phyloP scores from a whole-genome alignment of 345 rosid genomes.

The Salix suchowensis region DNA sequence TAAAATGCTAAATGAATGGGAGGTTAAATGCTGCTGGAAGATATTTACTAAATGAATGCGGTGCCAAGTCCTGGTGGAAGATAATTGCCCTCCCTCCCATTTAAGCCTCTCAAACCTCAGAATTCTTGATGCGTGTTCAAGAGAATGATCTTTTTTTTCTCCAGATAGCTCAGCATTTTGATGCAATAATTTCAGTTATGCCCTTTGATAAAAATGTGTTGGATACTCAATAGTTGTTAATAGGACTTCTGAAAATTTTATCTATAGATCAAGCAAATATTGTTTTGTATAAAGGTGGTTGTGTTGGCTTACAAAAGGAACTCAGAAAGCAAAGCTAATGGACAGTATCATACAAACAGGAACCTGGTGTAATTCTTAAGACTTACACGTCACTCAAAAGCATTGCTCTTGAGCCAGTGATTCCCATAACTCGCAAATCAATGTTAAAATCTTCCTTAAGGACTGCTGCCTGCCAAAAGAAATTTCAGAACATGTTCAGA shows the following conservation, averaged over 20 bases:
- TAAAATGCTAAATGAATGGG: background rate
- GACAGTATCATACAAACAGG: background rate
- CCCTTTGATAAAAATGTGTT: background rate
- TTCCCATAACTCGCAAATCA: conserved; percentile 95
- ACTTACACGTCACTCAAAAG: conserved; percentile 85
- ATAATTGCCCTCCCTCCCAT: background rate
- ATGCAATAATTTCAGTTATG: background rate
- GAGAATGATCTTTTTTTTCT: background rate
- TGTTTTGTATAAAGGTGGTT: background rate
- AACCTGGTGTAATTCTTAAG: background rate
- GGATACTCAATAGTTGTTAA: background rate
- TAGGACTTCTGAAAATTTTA: background rate
- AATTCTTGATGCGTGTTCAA: background rate
- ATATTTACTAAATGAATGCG: background rate
- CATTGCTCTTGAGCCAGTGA: conserved; percentile 75
- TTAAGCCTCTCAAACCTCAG: background rate
- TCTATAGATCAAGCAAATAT: background rate
- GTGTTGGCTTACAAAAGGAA: background rate
- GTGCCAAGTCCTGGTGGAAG: background rate
- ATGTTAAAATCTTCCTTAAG: conserved; percentile 98
- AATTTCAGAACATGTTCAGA: conserved; percentile 1
- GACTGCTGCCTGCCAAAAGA: conserved; percentile 61
- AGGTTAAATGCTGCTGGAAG: background rate
- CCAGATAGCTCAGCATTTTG: background rate
- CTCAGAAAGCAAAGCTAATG: background rate